Percentiles rank a stretch among this genome's conserved stretches.
These are phyloP conservation scores for Primulina huaijiensis DNA, from an alignment of 257 asterid species.

Conservation along the genomic window DNA sequence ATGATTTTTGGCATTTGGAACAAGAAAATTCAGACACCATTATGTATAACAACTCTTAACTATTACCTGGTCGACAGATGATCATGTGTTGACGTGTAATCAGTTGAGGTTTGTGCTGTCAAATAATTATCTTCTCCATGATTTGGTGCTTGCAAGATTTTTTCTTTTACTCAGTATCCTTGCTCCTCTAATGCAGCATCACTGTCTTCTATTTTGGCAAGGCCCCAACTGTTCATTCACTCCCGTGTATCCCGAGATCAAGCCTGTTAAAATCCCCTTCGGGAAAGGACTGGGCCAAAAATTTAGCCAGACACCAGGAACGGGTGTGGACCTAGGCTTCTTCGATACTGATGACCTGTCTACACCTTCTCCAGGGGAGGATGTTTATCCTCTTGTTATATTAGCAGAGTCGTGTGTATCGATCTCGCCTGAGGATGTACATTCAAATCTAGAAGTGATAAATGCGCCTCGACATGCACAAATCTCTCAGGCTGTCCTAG, in stretches of 20 bases:
- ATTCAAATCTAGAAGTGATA: constrained; percentile 23
- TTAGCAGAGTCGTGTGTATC: constrained; percentile 54
- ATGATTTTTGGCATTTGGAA: constrained; percentile 7
- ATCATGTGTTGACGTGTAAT: not conserved
- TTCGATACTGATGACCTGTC: constrained; percentile 76
- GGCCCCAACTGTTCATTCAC: constrained; percentile 53
- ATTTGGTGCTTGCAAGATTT: not conserved
- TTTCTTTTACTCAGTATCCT: constrained; percentile 11
- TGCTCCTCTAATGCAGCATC: constrained; percentile 49
- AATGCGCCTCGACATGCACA: constrained; percentile 58
- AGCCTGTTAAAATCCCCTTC: constrained; percentile 67
- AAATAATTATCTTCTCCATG: not conserved
- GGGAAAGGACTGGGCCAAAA: constrained; percentile 76
- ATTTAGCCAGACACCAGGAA: constrained; percentile 86
- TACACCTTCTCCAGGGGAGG: constrained; percentile 60
- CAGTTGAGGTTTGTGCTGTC: not conserved
- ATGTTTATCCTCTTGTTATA: constrained; percentile 82
- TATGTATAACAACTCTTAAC: not conserved
- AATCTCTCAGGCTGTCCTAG: constrained; percentile 72
- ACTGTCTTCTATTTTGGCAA: constrained; percentile 77
- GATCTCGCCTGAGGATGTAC: constrained; percentile 28
- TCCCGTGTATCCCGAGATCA: constrained; percentile 70
- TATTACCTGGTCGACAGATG: not conserved
- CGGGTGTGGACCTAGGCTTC: constrained; percentile 85
- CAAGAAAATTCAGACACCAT: not conserved